Evolutionary conservation across 768 basidiomycete species (phyloP), one percentile per base, ranked within the genome.

Genomic region (Tricholoma sp.): DNA sequence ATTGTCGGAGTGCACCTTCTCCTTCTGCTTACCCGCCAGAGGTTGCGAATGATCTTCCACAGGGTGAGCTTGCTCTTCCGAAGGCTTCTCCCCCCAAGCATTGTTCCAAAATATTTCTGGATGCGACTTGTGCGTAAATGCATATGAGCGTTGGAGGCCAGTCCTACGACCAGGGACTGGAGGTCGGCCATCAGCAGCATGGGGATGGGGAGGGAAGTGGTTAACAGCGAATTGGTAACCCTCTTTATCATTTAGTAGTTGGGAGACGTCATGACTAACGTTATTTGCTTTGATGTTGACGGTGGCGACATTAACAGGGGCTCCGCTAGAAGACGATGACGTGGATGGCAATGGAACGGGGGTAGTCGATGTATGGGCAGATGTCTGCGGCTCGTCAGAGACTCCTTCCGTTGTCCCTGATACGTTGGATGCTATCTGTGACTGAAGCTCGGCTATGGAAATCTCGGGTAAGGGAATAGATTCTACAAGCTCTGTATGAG

Each of bases 41-140:
- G 22, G 51, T 11, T 52, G 51, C 7, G n/a, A 37, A 6, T 19
- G 24, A 21, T 21, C 21, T 6, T 22, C 51, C 16, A 21, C 37
- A 4, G 51, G 19, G 1, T 19, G 43, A 27, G 18, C n/a, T 9
- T 45, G 35, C 8, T 14, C 43, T 24, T 35, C 35, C 5, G 27
- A 19, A 21, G 55, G 55, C 16, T 32, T 46, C 35, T 52, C 34
- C 14, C 51, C 51, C 32, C 32, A 52, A 16, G 32, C 51, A 4
- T 35, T 12, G 22, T 21, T 35, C 51, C 51, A 52, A n/a, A 52
- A 52, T 37, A 52, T 52, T 10, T 52, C 51, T 1, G 51, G 51
- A 18, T 52, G 51, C 10, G 51, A 52, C 47, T 56, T 56, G 16
- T 45, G 29, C 22, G n/a, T 27, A 27, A 52, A 52, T 14, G 51